Evolutionary conservation across 2,329 filamentous ascomycete genomes (phyloP).

Genomic region (Penicillium olsonii): DNA sequence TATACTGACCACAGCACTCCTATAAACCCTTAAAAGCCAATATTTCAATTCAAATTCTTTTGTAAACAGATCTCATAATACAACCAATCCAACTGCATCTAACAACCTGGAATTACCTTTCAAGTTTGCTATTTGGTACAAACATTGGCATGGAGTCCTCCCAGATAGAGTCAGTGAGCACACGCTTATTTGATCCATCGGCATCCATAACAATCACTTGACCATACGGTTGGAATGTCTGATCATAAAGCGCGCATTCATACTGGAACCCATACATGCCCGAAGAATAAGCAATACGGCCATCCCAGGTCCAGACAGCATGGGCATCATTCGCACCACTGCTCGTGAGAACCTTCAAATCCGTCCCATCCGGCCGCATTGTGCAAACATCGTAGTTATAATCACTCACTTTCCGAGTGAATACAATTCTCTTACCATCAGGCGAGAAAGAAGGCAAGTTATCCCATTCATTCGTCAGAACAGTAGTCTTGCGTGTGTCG

Average conservation of each 20-base stretch:
- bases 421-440: conserved; percentile 17
- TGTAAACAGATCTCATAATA: too few relatives aligned
- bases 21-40: too few relatives aligned
- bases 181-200: conserved; percentile 38
- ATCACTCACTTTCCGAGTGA: conserved; percentile 21
- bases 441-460: conserved; percentile 21
- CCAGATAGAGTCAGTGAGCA: conserved; percentile 32
- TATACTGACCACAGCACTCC: too few relatives aligned
- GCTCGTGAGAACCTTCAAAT: conserved; percentile 24
- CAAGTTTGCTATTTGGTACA: conserved; percentile 14
- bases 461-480: conserved; percentile 16
- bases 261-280: conserved; percentile 49
- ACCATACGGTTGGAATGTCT: conserved; percentile 49
- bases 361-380: conserved; percentile 44
- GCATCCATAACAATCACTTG: conserved; percentile 48
- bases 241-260: conserved; percentile 44
- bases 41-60: too few relatives aligned
- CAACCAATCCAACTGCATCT: too few relatives aligned
- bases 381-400: conserved; percentile 44
- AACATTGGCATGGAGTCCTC: conserved; percentile 35
- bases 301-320: conserved; percentile 47
- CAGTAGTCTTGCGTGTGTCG: conserved; percentile 8
- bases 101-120: too few relatives aligned
- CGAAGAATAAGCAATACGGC: conserved; percentile 43
- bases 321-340: conserved; percentile 42